Base-by-base conservation (phyloP, 441 rosid genomes). In the Mallotus japonicus region DNA sequence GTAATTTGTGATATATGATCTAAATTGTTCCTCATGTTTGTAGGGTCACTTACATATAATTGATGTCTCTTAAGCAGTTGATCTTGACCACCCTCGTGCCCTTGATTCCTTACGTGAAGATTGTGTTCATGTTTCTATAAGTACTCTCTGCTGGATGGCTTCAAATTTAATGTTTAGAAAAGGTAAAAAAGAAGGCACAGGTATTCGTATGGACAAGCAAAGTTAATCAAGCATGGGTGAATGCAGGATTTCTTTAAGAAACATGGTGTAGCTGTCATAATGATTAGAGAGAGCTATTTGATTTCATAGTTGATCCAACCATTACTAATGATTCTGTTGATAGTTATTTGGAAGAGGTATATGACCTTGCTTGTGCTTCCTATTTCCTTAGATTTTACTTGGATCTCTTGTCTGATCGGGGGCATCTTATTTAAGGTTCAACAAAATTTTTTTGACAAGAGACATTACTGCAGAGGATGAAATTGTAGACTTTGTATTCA, bases 11-110 rank as follows among this genome's bases (percentile, higher is more conserved):
- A 51, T 4, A 22, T 60, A 15, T 62, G 15, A 58, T 75, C 59
- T 71, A 19, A 73, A 42, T 19, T 65, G 32, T 46, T 32, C 42
- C 40, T 65, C 75, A 69, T 61, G n/a, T 78, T 75, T 55, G 60
- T 83, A 95, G 99, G 96, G 93, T 49, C 99, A 91, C 79, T 85
- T 95, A 70, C 84, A 91, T 71, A 87, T 95, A 60, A 95, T 95
- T 73, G 99, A 95, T 70, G 98, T 95, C 66, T 95, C 99, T 53
- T 98, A 95, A 79, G 53, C 97, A 8, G 99, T 95, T 81, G 99
- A 95, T 78, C 97, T 91, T 4, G 99, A 95, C 81, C 98, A 92
- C 77, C 99, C 98, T 32, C 91, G 81, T 69, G 88, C 98, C 67
- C 92, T 92, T 75, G 97, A 89, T 82, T 92, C 92, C 77, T 80